Evolutionary conservation across 164 flowering plant species (phyloP).

Genomic region (Tetracentron sinense): DNA sequence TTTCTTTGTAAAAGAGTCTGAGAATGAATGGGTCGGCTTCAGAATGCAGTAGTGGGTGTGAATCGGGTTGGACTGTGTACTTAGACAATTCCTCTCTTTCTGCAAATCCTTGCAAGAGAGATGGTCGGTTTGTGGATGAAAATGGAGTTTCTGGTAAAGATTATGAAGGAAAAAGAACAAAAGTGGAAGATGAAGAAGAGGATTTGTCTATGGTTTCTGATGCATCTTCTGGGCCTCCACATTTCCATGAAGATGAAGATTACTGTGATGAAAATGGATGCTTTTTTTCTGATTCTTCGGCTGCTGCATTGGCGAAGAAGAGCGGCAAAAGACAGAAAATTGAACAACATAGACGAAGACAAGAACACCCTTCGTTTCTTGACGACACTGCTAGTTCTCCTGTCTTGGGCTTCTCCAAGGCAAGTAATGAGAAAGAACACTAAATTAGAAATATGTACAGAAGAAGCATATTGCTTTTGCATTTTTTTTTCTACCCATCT

Average conservation of each 20-base stretch:
- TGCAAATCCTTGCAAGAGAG: conserved; percentile 24
- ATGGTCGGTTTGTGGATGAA: conserved; percentile 10
- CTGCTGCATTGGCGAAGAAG: conserved; percentile 18
- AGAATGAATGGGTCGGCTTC: conserved; percentile 42
- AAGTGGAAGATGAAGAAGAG: conserved; percentile 24
- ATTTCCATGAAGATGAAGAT: conserved; percentile 43
- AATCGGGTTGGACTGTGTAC: conserved; percentile 91
- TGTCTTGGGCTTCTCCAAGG: conserved; percentile 44
- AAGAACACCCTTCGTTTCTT: conserved; percentile 37
- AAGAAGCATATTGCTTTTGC: background rate
- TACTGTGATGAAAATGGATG: conserved; percentile 26
- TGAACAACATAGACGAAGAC: too few relatives aligned
- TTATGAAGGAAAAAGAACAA: conserved; percentile 14
- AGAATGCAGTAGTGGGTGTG: conserved; percentile 64
- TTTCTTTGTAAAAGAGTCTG: background rate
- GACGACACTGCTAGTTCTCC: conserved; percentile 92
- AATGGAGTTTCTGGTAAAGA: conserved; percentile 1
- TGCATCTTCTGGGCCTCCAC: too few relatives aligned
- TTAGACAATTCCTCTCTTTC: conserved; percentile 50
- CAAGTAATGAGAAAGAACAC: conserved; percentile 14
- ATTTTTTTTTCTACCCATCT: background rate
- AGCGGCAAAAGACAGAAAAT: too few relatives aligned
- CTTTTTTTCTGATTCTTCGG: conserved; percentile 21
- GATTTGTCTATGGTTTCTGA: too few relatives aligned
- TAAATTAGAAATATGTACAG: too few relatives aligned